Percentiles rank a stretch among this genome's conserved stretches.
Conservation (phyloP, 495 filamentous ascomycete species). For the Penicillium mononematosum region DNA sequence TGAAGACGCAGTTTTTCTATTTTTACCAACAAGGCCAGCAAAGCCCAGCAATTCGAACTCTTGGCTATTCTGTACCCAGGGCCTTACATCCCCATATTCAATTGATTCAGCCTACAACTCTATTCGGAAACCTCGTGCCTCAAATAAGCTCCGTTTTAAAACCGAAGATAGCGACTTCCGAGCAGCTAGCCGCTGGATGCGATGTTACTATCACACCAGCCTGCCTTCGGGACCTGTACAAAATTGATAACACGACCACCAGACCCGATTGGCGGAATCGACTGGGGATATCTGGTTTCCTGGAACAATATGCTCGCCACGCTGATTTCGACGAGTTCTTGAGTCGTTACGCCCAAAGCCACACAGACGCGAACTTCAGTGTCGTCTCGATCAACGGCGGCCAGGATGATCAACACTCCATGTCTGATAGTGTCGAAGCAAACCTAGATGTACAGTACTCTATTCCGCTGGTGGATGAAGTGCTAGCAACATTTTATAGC, state of each 20-base stretch:
- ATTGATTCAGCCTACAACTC: conserved; percentile 57
- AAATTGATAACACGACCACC: conserved; percentile 47
- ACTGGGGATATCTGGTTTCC: conserved; percentile 67
- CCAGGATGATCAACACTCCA: conserved; percentile 48
- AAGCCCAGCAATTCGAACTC: conserved; percentile 49
- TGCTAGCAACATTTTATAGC: conserved; percentile 60
- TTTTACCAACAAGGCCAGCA: conserved; percentile 43
- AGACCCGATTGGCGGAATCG: conserved; percentile 41
- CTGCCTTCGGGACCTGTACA: conserved; percentile 61
- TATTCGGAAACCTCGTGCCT: conserved; percentile 43
- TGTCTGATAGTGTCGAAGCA: conserved; percentile 52
- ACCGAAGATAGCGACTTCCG: conserved; percentile 24
- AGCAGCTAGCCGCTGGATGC: conserved; percentile 41
- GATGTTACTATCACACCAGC: conserved; percentile 52
- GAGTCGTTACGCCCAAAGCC: conserved; percentile 48
- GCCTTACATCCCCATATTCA: conserved; percentile 46
- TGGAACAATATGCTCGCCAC: conserved; percentile 64
- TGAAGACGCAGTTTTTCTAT: conserved; percentile 55
- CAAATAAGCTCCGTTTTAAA: conserved; percentile 25
- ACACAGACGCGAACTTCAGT: conserved; percentile 58
- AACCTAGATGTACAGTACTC: conserved; percentile 73
- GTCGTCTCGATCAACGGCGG: conserved; percentile 61
- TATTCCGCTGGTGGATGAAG: conserved; percentile 57
- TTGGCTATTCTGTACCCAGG: conserved; percentile 58
- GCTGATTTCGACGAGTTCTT: conserved; percentile 57